Base-by-base conservation (phyloP, 768 basidiomycete genomes). In the Daedaleopsis nitida region DNA sequence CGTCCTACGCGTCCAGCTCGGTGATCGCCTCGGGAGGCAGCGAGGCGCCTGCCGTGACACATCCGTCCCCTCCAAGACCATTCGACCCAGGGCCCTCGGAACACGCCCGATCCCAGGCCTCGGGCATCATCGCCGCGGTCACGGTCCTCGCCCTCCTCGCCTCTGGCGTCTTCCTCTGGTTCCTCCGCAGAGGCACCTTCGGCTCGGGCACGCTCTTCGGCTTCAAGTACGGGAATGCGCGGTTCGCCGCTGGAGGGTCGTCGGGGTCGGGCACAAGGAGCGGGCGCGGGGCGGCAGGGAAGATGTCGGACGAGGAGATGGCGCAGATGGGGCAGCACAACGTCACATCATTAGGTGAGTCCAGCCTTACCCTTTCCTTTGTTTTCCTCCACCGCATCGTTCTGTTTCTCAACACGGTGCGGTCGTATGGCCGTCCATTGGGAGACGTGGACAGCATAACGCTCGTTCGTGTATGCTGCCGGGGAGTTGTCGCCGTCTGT, bases 171-270 rank as follows among this genome's bases (percentile, higher is more conserved):
- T 37, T 37, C 17, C 19, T 52, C 32, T 53, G 35, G 34, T 39
- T 42, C 5, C 11, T 42, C n/a, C 17, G 52, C 16, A 11, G 35
- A 37, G 52, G 52, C 17, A 52, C 52, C 10, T 53, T 53, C 37
- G 52, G 52, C 17, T 39, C 35, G 35, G 52, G 52, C 35, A 23
- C 38, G n/a, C 52, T 53, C 3, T 42, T 34, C 52, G 52, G 52
- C 19, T 34, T 53, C 52, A 38, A 23, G 38, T 53, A 53, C 38
- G 52, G 52, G 13, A 9, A 42, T 13, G 52, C 37, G 16, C 52
- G 52, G 19, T n/a, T 39, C 21, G 34, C 52, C 37, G 52, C n/a
- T 37, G 21, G 34, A 37, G 10, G 37, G 35, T 2, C 52, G 7
- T 39, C 19, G 34, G 16, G 32, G 35, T 39, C 19, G 34, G 16